These are phyloP conservation scores for Conringia planisiliqua DNA, from an alignment of 345 rosid genomes.

Conservation along the genomic window DNA sequence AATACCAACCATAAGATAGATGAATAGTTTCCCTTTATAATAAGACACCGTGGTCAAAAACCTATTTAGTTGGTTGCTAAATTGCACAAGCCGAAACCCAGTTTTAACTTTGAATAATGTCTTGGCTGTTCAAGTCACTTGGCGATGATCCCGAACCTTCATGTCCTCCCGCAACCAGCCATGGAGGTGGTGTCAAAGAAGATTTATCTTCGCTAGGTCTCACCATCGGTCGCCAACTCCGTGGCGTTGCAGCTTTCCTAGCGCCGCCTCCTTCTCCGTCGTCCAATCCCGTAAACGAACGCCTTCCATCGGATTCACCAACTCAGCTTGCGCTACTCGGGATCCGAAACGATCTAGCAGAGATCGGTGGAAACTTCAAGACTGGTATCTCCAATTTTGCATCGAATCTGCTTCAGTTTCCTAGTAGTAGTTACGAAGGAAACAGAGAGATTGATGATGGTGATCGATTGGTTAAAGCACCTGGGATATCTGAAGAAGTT, in stretches of 20 bases:
- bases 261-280: slow-evolving; percentile 48
- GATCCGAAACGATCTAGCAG: slow-evolving; percentile 66
- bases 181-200: slow-evolving; percentile 28
- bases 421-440: slow-evolving; percentile 17
- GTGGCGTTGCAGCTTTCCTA: slow-evolving; percentile 60
- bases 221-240: slow-evolving; percentile 53
- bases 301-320: slow-evolving; percentile 21
- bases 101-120: slow-evolving; percentile 42
- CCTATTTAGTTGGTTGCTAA: neutral
- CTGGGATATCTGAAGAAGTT: slow-evolving; percentile 55
- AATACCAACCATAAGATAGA: too few relatives aligned
- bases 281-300: neutral
- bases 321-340: slow-evolving; percentile 41
- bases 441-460: neutral
- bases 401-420: slow-evolving; percentile 44
- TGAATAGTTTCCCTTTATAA: too few relatives aligned
- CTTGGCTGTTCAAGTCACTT: slow-evolving; percentile 56
- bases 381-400: slow-evolving; percentile 59
- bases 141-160: slow-evolving; percentile 29
- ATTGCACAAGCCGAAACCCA: neutral
- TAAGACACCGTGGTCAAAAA: too few relatives aligned
- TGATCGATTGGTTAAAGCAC: slow-evolving; percentile 27
- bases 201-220: slow-evolving; percentile 42
- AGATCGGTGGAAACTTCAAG: slow-evolving; percentile 63
- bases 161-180: neutral